phyloP scores from a whole-genome alignment of 2,329 filamentous ascomycete species.

The Cladophialophora carrionii region DNA sequence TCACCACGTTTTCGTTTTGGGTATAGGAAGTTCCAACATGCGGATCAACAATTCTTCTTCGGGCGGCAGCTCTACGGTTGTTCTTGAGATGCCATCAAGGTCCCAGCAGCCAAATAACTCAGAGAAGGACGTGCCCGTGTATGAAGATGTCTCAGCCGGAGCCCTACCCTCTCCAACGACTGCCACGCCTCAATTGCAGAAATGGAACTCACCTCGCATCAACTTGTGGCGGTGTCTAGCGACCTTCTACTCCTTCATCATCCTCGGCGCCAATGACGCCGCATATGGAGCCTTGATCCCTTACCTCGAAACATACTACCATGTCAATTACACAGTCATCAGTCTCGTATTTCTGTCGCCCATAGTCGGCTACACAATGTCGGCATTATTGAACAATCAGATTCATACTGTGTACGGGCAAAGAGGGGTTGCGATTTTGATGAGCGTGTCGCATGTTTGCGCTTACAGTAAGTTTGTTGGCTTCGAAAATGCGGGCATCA shows the following conservation, averaged over 20 bases:
- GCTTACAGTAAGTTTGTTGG: slow-evolving; percentile 54
- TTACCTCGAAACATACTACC: slow-evolving; percentile 51
- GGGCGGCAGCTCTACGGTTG: slow-evolving; percentile 24
- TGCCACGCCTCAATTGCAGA: slow-evolving; percentile 51
- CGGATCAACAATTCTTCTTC: slow-evolving; percentile 14
- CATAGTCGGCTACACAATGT: slow-evolving; percentile 51
- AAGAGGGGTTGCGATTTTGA: slow-evolving; percentile 69
- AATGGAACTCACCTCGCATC: slow-evolving; percentile 65
- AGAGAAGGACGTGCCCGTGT: slow-evolving; percentile 9
- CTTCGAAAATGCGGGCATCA: background rate
- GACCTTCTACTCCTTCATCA: slow-evolving; percentile 62
- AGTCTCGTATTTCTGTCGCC: slow-evolving; percentile 56
- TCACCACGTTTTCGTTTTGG: background rate
- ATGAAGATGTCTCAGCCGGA: slow-evolving; percentile 24
- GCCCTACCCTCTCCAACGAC: slow-evolving; percentile 53
- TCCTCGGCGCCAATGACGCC: slow-evolving; percentile 61
- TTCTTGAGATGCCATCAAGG: slow-evolving; percentile 23
- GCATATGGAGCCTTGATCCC: slow-evolving; percentile 56
- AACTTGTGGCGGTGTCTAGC: slow-evolving; percentile 64
- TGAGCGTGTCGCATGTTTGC: slow-evolving; percentile 63
- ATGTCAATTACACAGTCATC: slow-evolving; percentile 50
- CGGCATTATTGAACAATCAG: slow-evolving; percentile 50
- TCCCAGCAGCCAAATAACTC: background rate
- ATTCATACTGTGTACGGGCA: slow-evolving; percentile 60
- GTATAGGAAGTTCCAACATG: slow-evolving; percentile 9